Base-by-base conservation (phyloP, 805 yeast species). In the Ogataea glucozyma region DNA sequence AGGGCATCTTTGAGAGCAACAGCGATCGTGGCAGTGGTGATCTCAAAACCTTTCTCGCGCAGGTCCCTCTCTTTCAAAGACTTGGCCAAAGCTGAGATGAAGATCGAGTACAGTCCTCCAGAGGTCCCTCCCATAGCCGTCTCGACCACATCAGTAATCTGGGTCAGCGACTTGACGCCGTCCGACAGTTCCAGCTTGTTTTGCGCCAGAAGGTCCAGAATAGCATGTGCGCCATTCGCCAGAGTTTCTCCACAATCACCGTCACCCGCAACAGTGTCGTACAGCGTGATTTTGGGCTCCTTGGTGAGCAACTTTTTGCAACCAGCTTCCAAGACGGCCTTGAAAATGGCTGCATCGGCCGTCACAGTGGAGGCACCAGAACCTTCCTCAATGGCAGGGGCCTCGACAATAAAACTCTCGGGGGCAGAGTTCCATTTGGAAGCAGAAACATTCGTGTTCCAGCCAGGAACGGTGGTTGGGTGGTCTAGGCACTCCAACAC, bases 171-270 rank as follows among this genome's bases (percentile, higher is more conserved):
- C 39, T 79, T 70, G 13, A 76, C 80, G 4, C 77, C 81, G 49
- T 78, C 83, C 13, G 56, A 36, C 29, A 73, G 51, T n/a, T 62
- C 64, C 16, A 76, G 54, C 7, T 63, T 53, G 20, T 62, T 61
- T 14, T 57, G 39, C 8, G 71, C 67, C 35, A 88, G 65, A 16
- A 79, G 78, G 9, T 72, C 67, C 32, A 79, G 63, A 31, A 90
- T 76, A 1, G 86, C 89, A 42, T 81, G 73, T 21, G 89, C 93
- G 29, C 97, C 98, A 18, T 79, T 75, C 11, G 81, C 87, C 47
- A 90, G 68, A 1, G 97, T 90, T 56, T 88, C 93, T 30, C 98
- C 98, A 66, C 97, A 90, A 61, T 90, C 98, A 54, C 98, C 98
- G 62, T 90, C 98, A 44, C 98, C 98, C 1, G 91, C 97, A 52